Evolutionary conservation across 164 flowering plant species (phyloP), one percentile per base, ranked within the genome.

Genomic region (Magnolia sinica): DNA sequence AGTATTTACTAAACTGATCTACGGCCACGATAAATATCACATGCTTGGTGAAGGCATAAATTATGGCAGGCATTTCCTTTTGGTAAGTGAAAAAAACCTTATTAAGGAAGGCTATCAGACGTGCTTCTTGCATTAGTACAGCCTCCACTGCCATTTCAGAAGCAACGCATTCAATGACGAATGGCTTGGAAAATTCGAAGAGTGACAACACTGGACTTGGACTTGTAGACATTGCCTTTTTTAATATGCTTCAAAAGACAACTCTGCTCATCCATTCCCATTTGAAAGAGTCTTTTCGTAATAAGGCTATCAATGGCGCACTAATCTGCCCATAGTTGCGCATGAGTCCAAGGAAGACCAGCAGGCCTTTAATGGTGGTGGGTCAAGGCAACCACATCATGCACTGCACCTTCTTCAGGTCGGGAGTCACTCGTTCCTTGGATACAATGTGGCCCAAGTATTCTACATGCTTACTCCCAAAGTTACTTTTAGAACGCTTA

Each of bases 31-130:
- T 76, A 1, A 72, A 66, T 1, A 77, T 73, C 2, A 11, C 27
- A 3, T 1, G 10, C n/a, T 19, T 71, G 2, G 20, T 3, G 1
- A 79, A 45, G 5, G 74, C 75, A 4, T 50, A 3, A 0, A 72
- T 52, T 1, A 79, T 65, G 14, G 81, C 52, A 1, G 51, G 16
- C 24, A 79, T 20, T 16, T 79, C 81, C 11, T 68, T 11, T 9
- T 27, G 45, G 16, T 79, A 70, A 29, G 50, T 45, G 18, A 70
- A 68, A 7, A 2, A 8, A 9, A 45, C 37, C 20, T 19, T 1
- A 23, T 69, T 73, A 4, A 73, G 27, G 3, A 24, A 73, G 1
- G 76, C 73, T 2, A 73, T 22, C 0, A 70, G 74, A 3, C 27
- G 9, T 0, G 24, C 23, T 50, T 65, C 0, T 45, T 79, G 81